These are phyloP conservation scores for Podosphaera aphanis DNA, from an alignment of 2,329 filamentous ascomycete genomes.

Conservation along the genomic window DNA sequence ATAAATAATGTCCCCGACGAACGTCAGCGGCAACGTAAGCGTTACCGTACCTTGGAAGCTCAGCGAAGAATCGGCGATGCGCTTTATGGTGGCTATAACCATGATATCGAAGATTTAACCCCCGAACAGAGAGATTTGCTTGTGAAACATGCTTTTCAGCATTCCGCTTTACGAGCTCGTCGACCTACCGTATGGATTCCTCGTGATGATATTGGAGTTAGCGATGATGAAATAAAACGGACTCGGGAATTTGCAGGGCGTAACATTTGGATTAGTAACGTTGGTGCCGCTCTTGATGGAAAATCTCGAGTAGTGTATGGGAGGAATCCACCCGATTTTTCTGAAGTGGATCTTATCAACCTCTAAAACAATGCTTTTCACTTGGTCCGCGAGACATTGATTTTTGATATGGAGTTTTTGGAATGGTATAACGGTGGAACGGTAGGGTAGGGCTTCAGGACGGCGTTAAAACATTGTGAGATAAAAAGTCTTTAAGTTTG, in stretches of 20 bases:
- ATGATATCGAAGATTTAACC: constrained; percentile 84
- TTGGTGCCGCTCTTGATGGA: constrained; percentile 68
- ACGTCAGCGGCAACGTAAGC: constrained; percentile 16
- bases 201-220: constrained; percentile 68
- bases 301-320: constrained; percentile 67
- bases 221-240: constrained; percentile 68
- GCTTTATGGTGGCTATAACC: constrained; percentile 66
- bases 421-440: neutral
- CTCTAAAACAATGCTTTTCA: constrained; percentile 22
- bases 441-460: too few relatives aligned
- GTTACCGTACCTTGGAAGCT: constrained; percentile 41
- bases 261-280: constrained; percentile 78
- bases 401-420: neutral
- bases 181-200: constrained; percentile 88
- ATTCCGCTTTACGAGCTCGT: constrained; percentile 62
- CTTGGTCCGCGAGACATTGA: neutral
- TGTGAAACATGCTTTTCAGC: constrained; percentile 72
- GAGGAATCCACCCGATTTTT: constrained; percentile 70
- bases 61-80: constrained; percentile 53
- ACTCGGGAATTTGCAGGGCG: constrained; percentile 36
- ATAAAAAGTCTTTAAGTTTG: neutral
- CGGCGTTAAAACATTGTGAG: neutral
- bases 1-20: constrained; percentile 6
- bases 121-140: constrained; percentile 72
- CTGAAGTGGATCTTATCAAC: constrained; percentile 66